These are phyloP conservation scores for Teratosphaeriaceae sp. DNA, from an alignment of 2,329 filamentous ascomycete species.

Conservation along the genomic window DNA sequence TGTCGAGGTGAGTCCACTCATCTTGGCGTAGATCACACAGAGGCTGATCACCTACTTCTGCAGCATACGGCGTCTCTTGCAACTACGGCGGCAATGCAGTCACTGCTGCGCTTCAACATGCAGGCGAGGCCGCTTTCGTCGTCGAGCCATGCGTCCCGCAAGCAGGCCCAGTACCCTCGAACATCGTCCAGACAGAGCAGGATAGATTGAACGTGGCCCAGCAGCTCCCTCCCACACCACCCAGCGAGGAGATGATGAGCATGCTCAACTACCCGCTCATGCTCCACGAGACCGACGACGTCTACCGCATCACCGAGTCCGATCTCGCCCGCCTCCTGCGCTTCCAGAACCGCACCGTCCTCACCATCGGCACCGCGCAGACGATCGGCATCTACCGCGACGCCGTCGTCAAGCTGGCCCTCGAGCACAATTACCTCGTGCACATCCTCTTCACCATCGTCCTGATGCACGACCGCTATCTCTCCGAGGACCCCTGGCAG, in stretches of 20 bases:
- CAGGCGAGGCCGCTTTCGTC: slow-evolving; percentile 17
- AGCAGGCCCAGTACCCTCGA: not conserved
- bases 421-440: slow-evolving; percentile 44
- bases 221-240: slow-evolving; percentile 5
- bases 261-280: slow-evolving; percentile 5
- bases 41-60: slow-evolving; percentile 20
- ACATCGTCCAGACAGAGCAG: no score
- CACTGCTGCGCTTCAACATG: slow-evolving; percentile 14
- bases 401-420: slow-evolving; percentile 10
- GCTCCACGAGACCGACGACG: slow-evolving; percentile 9
- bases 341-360: slow-evolving; percentile 20
- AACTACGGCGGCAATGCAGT: slow-evolving; percentile 33
- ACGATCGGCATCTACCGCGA: slow-evolving; percentile 18
- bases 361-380: slow-evolving; percentile 19
- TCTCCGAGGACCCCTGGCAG: slow-evolving; percentile 21
- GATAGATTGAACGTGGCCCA: not conserved
- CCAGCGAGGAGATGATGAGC: slow-evolving; percentile 1
- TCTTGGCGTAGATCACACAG: not conserved
- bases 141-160: not conserved
- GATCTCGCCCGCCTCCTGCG: slow-evolving; percentile 18
- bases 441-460: slow-evolving; percentile 49
- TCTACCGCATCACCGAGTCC: slow-evolving; percentile 6
- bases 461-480: slow-evolving; percentile 47
- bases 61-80: slow-evolving; percentile 39
- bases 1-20: slow-evolving; percentile 29